Evolutionary conservation across 2,329 filamentous ascomycete species (phyloP).

Genomic region (Tolypocladium tundrense): DNA sequence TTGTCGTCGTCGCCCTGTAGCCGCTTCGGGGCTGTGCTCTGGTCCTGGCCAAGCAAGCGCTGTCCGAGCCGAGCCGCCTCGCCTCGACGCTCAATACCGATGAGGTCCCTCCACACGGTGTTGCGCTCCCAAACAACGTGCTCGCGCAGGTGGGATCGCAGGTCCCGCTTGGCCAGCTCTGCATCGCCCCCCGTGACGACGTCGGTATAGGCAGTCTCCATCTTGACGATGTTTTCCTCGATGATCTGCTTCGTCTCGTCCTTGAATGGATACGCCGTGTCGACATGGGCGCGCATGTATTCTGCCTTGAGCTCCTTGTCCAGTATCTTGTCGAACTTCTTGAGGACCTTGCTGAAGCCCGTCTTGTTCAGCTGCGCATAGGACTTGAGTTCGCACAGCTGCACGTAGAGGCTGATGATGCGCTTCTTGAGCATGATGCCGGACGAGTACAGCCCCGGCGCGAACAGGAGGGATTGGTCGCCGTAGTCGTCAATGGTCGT

Average conservation of each 20-base stretch:
- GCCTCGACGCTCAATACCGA: constrained; percentile 89
- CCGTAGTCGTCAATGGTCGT: constrained; percentile 66
- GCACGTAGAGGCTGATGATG: constrained; percentile 77
- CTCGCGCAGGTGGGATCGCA: constrained; percentile 83
- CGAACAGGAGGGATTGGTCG: constrained; percentile 59
- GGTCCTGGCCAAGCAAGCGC: constrained; percentile 67
- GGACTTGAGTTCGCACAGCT: constrained; percentile 88
- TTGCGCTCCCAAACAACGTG: constrained; percentile 99
- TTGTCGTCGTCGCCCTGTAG: constrained; percentile 79
- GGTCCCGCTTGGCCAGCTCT: constrained; percentile 66
- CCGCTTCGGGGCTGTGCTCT: constrained; percentile 55
- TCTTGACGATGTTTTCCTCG: constrained; percentile 58
- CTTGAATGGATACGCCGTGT: constrained; percentile 72
- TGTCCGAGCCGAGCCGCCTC: constrained; percentile 88
- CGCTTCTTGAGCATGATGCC: constrained; percentile 88
- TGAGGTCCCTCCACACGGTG: constrained; percentile 98
- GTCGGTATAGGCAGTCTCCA: constrained; percentile 72
- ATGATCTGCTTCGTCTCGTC: constrained; percentile 60
- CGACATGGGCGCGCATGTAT: constrained; percentile 67
- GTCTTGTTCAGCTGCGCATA: constrained; percentile 95
- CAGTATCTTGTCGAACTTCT: constrained; percentile 97
- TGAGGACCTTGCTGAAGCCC: constrained; percentile 90
- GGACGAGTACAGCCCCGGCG: constrained; percentile 52
- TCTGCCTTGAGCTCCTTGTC: constrained; percentile 67
- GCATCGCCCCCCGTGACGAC: constrained; percentile 76